A percentile compares a stretch with the other conserved stretches of the same genome.
phyloP scores from a whole-genome alignment of 1,284 basidiomycete species.

The Vanrija sp. region DNA sequence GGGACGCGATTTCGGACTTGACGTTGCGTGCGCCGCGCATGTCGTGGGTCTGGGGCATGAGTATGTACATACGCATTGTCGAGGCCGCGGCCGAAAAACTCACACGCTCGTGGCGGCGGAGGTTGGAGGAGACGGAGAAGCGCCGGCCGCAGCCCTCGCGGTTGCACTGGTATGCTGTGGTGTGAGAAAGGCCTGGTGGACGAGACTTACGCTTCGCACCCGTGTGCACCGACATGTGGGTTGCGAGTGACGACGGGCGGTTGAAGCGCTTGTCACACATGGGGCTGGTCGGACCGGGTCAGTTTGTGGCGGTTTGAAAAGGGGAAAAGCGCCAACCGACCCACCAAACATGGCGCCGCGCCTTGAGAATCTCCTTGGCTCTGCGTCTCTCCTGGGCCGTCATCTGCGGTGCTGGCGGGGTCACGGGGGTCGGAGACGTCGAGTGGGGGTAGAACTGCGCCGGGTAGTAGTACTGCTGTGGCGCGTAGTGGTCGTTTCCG shows the following conservation, averaged over 20 bases:
- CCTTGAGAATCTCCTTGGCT: constrained; percentile 9
- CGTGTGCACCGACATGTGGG: constrained; percentile 65
- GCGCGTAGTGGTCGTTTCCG: background rate
- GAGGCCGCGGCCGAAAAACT: constrained; percentile 2
- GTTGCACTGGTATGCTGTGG: constrained; percentile 56
- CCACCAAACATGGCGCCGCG: constrained; percentile 25
- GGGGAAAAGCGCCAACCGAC: background rate
- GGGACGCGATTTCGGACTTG: background rate
- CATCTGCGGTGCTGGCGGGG: too few species aligned
- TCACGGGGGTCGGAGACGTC: background rate
- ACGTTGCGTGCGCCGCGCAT: background rate
- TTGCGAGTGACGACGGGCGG: constrained; percentile 60
- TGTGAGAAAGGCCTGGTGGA: background rate
- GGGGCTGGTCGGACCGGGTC: constrained; percentile 33
- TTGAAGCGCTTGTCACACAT: constrained; percentile 61
- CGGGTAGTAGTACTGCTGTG: background rate
- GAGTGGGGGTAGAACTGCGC: constrained; percentile 1
- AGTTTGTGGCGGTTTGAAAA: background rate
- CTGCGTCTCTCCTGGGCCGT: too few species aligned
- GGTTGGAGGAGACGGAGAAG: constrained; percentile 62
- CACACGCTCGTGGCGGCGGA: constrained; percentile 57
- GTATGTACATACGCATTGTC: background rate
- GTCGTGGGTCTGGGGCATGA: constrained; percentile 7
- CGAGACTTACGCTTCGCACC: constrained; percentile 57
- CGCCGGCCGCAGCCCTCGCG: constrained; percentile 54